Evolutionary conservation across 257 asterid species (phyloP).

Genomic region (Nicotiana undulata): DNA sequence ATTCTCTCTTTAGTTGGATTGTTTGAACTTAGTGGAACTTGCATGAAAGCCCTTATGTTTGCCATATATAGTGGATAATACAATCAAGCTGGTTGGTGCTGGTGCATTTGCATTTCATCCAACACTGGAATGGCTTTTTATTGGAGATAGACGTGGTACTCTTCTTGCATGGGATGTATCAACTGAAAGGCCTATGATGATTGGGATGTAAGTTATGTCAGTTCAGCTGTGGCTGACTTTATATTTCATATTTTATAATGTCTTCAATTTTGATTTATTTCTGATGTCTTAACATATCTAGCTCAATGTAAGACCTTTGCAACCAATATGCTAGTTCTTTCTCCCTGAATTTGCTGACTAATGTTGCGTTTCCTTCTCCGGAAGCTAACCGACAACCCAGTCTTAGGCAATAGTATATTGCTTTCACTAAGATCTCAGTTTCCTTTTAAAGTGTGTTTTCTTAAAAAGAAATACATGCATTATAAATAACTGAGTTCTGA

Average conservation of each 20-base stretch:
- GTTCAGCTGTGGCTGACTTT: slow-evolving; percentile 6
- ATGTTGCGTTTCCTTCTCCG: neutral
- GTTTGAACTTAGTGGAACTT: neutral
- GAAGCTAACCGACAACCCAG: neutral
- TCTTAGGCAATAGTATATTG: slow-evolving; percentile 5
- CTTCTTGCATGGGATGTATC: slow-evolving; percentile 99
- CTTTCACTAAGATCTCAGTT: neutral
- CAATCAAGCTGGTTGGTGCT: slow-evolving; percentile 92
- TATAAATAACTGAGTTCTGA: neutral
- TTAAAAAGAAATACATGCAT: neutral
- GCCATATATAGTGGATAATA: slow-evolving; percentile 76
- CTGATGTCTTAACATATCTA: slow-evolving; percentile 1
- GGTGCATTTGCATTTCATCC: slow-evolving; percentile 99
- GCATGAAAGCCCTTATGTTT: neutral
- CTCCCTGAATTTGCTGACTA: neutral
- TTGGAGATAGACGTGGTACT: slow-evolving; percentile 98
- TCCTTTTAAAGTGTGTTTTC: neutral
- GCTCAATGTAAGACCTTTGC: slow-evolving; percentile 10
- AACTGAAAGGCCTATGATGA: slow-evolving; percentile 97
- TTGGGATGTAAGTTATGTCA: slow-evolving; percentile 76
- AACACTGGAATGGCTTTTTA: slow-evolving; percentile 91
- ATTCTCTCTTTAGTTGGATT: neutral
- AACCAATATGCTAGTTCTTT: neutral
- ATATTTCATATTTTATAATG: neutral
- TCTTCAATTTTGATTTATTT: neutral